Conservation (phyloP, 805 yeast genomes). For the Yamadazyma phyllophila region DNA sequence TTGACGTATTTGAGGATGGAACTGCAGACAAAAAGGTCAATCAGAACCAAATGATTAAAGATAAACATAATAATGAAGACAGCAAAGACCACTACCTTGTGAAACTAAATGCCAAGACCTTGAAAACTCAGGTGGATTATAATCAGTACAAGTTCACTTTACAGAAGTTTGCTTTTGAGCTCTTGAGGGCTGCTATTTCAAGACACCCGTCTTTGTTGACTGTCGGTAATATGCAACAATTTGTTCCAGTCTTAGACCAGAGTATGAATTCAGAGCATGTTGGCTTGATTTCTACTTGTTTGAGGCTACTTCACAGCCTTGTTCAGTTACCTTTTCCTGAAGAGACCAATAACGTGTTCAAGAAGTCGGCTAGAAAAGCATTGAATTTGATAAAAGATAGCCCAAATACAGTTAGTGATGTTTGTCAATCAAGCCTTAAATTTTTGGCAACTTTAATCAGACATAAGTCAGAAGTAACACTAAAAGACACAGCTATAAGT, state of each 20-base stretch:
- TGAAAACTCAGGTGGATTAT: slow-evolving; percentile 52
- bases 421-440: slow-evolving; percentile 77
- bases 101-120: slow-evolving; percentile 60
- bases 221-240: slow-evolving; percentile 61
- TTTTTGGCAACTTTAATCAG: slow-evolving; percentile 71
- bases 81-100: slow-evolving; percentile 63
- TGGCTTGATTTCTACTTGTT: slow-evolving; percentile 65
- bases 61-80: slow-evolving; percentile 11
- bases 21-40: not conserved
- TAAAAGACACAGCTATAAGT: slow-evolving; percentile 70
- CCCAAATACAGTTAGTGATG: slow-evolving; percentile 72
- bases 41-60: slow-evolving; percentile 8
- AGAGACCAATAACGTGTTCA: slow-evolving; percentile 51
- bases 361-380: slow-evolving; percentile 57
- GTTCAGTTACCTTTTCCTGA: slow-evolving; percentile 62
- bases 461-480: slow-evolving; percentile 59
- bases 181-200: slow-evolving; percentile 67
- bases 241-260: slow-evolving; percentile 67
- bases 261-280: slow-evolving; percentile 69
- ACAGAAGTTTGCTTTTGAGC: slow-evolving; percentile 74
- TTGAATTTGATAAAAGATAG: slow-evolving; percentile 67
- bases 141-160: slow-evolving; percentile 58
- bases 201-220: slow-evolving; percentile 60
- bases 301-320: slow-evolving; percentile 59
- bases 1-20: slow-evolving; percentile 13